Evolutionary conservation across 148 eudicot species (phyloP).

Genomic region (Rhododendron molle): DNA sequence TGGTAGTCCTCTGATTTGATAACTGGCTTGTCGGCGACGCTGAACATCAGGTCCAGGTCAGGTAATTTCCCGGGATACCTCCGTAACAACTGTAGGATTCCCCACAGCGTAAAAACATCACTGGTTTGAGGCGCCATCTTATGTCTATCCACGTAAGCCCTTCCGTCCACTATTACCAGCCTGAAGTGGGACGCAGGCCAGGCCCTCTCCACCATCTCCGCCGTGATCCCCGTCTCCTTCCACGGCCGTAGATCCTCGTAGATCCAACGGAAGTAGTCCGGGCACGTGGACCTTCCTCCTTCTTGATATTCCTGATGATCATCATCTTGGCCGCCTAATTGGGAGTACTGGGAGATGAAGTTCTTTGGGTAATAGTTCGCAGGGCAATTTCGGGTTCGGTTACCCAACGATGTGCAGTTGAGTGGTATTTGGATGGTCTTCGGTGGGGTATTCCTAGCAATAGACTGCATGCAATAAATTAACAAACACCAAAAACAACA

Average conservation of each 20-base stretch:
- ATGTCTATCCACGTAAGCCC: constrained; percentile 58
- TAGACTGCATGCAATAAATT: constrained; percentile 34
- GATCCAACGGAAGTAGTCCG: constrained; percentile 80
- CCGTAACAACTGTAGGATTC: constrained; percentile 71
- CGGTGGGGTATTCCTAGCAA: constrained; percentile 20
- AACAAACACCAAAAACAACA: not conserved
- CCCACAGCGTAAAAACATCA: constrained; percentile 79
- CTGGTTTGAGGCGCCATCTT: constrained; percentile 50
- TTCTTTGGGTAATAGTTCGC: constrained; percentile 42
- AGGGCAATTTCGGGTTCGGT: constrained; percentile 53
- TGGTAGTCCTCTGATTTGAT: constrained; percentile 20
- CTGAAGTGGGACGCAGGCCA: constrained; percentile 41
- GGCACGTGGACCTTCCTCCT: constrained; percentile 25
- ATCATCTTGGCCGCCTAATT: not conserved
- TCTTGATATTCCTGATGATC: constrained; percentile 12
- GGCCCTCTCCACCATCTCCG: constrained; percentile 56
- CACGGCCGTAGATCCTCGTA: constrained; percentile 77
- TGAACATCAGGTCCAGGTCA: constrained; percentile 83
- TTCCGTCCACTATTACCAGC: constrained; percentile 63
- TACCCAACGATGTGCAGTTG: constrained; percentile 36
- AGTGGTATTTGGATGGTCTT: constrained; percentile 43
- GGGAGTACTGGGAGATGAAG: not conserved
- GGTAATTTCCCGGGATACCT: constrained; percentile 78
- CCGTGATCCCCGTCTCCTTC: constrained; percentile 63
- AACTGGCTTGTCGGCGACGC: constrained; percentile 66